Percentiles rank a stretch among this genome's conserved stretches.
These are phyloP conservation scores for Mucor indicus DNA, from an alignment of 371 early-diverging fungal species.

Conservation along the genomic window DNA sequence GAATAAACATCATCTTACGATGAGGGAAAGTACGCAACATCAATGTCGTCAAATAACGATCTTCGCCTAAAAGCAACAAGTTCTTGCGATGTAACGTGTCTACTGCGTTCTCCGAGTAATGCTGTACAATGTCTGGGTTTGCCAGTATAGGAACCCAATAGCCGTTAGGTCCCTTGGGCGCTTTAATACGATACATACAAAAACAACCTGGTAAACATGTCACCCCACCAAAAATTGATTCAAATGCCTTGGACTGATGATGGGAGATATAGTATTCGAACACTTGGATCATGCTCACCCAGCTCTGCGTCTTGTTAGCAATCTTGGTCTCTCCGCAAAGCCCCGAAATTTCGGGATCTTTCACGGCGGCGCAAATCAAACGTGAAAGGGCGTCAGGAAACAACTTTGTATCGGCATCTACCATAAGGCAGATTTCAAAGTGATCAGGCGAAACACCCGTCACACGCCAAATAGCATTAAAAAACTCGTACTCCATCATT, in stretches of 20 bases:
- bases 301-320: constrained; percentile 77
- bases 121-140: constrained; percentile 91
- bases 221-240: constrained; percentile 94
- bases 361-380: constrained; percentile 64
- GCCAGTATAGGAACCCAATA: constrained; percentile 89
- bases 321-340: constrained; percentile 90
- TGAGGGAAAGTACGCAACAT: constrained; percentile 97
- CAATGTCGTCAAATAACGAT: constrained; percentile 97
- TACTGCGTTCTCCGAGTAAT: constrained; percentile 95
- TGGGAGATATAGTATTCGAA: constrained; percentile 85
- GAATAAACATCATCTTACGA: constrained; percentile 97
- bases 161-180: constrained; percentile 71
- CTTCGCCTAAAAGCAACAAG: constrained; percentile 96
- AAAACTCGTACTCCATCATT: constrained; percentile 92
- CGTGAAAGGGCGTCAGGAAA: constrained; percentile 75
- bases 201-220: constrained; percentile 98
- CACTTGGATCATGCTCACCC: constrained; percentile 91
- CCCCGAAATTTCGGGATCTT: constrained; percentile 75
- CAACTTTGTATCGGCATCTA: constrained; percentile 96
- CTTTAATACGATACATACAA: constrained; percentile 93
- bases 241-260: constrained; percentile 91
- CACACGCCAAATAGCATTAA: constrained; percentile 82
- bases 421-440: constrained; percentile 93
- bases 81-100: constrained; percentile 99
- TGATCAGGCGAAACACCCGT: constrained; percentile 81